These are phyloP conservation scores for Chenopodium formosanum DNA, from an alignment of 148 eudicot species.

Conservation along the genomic window DNA sequence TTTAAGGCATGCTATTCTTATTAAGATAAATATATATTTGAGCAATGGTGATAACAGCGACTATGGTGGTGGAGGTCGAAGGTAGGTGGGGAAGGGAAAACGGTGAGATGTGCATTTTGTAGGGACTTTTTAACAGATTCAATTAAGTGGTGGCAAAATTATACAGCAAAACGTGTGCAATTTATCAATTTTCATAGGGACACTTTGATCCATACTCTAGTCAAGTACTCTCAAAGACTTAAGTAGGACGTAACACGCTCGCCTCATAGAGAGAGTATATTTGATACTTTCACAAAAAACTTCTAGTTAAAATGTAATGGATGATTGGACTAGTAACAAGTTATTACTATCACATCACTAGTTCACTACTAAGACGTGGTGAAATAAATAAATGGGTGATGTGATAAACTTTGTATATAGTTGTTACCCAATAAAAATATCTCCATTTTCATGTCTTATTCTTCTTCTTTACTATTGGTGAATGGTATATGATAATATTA, in stretches of 20 bases:
- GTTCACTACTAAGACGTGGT: background rate
- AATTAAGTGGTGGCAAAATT: no score
- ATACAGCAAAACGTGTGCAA: no score
- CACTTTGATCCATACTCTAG: no score
- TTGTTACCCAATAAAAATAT: constrained; percentile 5
- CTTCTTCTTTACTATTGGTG: background rate
- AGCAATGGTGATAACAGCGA: no score
- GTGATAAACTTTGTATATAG: background rate
- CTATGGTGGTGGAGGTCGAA: no score
- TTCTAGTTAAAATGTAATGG: no score
- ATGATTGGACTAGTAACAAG: background rate
- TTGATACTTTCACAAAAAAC: background rate
- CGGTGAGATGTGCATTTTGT: background rate
- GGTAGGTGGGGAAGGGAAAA: background rate
- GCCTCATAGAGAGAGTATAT: background rate
- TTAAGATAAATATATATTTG: no score
- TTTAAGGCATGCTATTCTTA: background rate
- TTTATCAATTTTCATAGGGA: no score
- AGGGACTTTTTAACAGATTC: no score
- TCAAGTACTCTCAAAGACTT: no score
- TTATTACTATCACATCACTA: constrained; percentile 1
- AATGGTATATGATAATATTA: background rate
- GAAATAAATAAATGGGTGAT: constrained; percentile 4
- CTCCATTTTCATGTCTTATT: background rate
- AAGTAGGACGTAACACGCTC: no score